Base-by-base conservation (phyloP, 345 rosid genomes). In the Linum trigynum region DNA sequence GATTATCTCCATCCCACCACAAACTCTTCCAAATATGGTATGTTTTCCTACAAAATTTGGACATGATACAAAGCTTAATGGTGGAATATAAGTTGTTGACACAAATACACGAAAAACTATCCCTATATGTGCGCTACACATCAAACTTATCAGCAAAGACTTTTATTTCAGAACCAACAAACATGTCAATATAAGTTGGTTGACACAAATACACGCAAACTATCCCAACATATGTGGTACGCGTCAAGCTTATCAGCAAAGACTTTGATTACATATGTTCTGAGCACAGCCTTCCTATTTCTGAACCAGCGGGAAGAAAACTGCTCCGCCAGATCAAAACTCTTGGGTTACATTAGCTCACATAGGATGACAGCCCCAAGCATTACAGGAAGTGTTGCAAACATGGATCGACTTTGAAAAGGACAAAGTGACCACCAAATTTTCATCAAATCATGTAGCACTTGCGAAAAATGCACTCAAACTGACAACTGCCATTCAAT, bases 11-110 rank as follows among this genome's bases (percentile, higher is more conserved):
- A 90, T 88, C 70, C 99, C 99, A 3, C 78, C 74, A 56, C 88
- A 85, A 10, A 90, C 95, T 75, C 99, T 87, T 65, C 99, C 99
- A 76, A 94, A 94, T 68, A 94, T 94, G 38, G 96, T 86, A 82
- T 88, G 98, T 72, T 88, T 88, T 67, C 98, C 97, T 91, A 77
- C 10, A 57, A 3, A 37, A 4, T 7, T 10, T 35, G 32, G 23
- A n/a, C 16, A 57, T 17, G 37, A 48, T 5, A 23, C 32, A 23
- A 23, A 23, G 32, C 32, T 23, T 23, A 23, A 23, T 23, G 32
- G 32, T 23, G 32, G 32, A 23, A 23, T 23, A 23, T 23, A 23
- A 23, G 32, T 23, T 23, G 32, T 23, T 23, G 32, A 23, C 32
- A 23, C 32, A 23, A 23, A 23, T 23, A 23, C 32, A 23, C 32